phyloP scores from a whole-genome alignment of 495 filamentous ascomycete genomes.

The Lichenothelia convexa region DNA sequence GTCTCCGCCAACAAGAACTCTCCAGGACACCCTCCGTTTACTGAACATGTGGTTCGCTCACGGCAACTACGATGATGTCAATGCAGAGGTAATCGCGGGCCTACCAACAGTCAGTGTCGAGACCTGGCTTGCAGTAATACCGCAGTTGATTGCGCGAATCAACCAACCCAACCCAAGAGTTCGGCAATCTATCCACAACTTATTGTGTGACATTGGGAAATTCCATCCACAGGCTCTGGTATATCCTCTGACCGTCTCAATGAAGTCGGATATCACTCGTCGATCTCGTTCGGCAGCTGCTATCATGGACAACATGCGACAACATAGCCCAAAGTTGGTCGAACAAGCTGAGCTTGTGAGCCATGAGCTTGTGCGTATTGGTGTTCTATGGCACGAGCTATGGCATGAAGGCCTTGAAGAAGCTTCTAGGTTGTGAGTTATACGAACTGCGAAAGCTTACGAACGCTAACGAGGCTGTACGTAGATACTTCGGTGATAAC shows the following conservation, averaged over 20 bases:
- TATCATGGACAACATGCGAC: slow-evolving; percentile 96
- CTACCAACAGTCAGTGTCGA: slow-evolving; percentile 83
- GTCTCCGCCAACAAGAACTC: slow-evolving; percentile 71
- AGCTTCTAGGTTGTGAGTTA: slow-evolving; percentile 71
- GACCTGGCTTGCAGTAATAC: slow-evolving; percentile 95
- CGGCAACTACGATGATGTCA: slow-evolving; percentile 76
- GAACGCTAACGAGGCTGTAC: too few relatives aligned
- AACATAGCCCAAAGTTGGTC: slow-evolving; percentile 83
- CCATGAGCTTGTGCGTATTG: slow-evolving; percentile 85
- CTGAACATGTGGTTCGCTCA: slow-evolving; percentile 94
- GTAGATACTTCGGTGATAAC: slow-evolving; percentile 68
- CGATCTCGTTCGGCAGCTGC: slow-evolving; percentile 68
- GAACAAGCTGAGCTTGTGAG: slow-evolving; percentile 91
- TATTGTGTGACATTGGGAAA: slow-evolving; percentile 79
- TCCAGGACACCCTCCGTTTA: slow-evolving; percentile 86
- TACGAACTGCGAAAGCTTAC: too few relatives aligned
- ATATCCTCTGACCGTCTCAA: slow-evolving; percentile 96
- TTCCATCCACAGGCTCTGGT: slow-evolving; percentile 94
- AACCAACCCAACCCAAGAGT: slow-evolving; percentile 82
- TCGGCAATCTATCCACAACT: slow-evolving; percentile 71
- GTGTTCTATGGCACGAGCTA: slow-evolving; percentile 93
- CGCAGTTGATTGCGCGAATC: slow-evolving; percentile 90
- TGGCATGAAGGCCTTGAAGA: slow-evolving; percentile 99
- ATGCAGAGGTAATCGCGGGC: slow-evolving; percentile 67
- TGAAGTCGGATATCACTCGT: slow-evolving; percentile 73